Evolutionary conservation across 2,329 filamentous ascomycete species (phyloP).

Genomic region (Aspergillus tubingensis): DNA sequence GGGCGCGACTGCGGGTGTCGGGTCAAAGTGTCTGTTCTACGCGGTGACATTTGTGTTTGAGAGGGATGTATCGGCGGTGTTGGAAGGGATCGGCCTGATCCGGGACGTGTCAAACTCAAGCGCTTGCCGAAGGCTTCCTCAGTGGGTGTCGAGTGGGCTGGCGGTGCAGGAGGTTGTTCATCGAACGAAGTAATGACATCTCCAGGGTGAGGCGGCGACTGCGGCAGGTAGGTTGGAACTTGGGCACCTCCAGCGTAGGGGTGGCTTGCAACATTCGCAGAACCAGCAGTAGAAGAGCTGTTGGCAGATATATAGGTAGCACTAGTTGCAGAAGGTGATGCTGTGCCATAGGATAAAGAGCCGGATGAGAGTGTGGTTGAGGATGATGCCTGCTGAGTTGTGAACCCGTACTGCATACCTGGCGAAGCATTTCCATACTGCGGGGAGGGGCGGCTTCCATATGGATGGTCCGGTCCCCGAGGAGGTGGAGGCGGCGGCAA

Average conservation of each 20-base stretch:
- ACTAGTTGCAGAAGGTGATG: conserved; percentile 23
- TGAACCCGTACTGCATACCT: conserved; percentile 30
- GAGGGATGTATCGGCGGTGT: conserved; percentile 55
- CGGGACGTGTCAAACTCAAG: conserved; percentile 32
- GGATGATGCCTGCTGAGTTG: conserved; percentile 26
- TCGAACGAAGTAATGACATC: conserved; percentile 20
- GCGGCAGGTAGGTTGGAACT: conserved; percentile 26
- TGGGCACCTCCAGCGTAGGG: conserved; percentile 27
- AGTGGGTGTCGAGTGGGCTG: conserved; percentile 30
- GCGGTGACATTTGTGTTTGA: conserved; percentile 51
- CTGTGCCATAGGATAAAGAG: conserved; percentile 32
- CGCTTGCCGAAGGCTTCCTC: conserved; percentile 31
- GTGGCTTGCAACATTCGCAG: conserved; percentile 18
- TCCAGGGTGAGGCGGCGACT: conserved; percentile 27
- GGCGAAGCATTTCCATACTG: conserved; percentile 28
- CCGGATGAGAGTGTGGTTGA: conserved; percentile 27
- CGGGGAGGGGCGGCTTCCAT: conserved; percentile 38
- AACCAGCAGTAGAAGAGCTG: conserved; percentile 19
- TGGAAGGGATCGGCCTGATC: conserved; percentile 44
- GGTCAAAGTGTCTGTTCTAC: conserved; percentile 54
- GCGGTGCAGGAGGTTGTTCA: conserved; percentile 39
- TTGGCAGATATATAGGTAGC: conserved; percentile 27
- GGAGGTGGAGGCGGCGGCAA: conserved; percentile 40
- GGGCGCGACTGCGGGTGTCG: conserved; percentile 61
- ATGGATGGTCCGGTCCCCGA: conserved; percentile 40